Evolutionary conservation across 257 asterid species (phyloP), one percentile per base, ranked within the genome.

Genomic region (Verbena officinalis): DNA sequence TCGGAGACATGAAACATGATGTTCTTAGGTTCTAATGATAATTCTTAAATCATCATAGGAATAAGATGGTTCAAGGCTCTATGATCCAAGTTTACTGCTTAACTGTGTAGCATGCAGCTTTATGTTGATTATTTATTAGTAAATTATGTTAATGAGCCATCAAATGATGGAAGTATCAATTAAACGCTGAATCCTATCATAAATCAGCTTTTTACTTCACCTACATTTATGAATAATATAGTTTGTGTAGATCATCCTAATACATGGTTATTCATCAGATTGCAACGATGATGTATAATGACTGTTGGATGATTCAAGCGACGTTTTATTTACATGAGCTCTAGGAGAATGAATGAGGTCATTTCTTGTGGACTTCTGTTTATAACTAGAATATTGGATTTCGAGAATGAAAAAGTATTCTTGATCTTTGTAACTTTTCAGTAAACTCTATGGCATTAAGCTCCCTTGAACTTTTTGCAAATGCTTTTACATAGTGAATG

Each of bases 271-370:
- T 84, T 87, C 79, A 67, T 74, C 95, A 84, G 92, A 82, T 84
- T 75, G 84, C 91, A 84, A 76, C 64, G 86, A 82, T 82, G 95
- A 82, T 84, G 87, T 81, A 80, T 84, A 88, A 88, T 83, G 84
- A 82, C 78, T 78, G 81, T 76, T 71, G 83, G 93, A 81, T 75
- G 80, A 69, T 68, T 54, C 76, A 31, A 64, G 85, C 64, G 67
- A 64, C 81, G 84, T 77, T 75, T 78, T 77, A 40, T 74, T 68
- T 74, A 56, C 78, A 46, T 76, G 75, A 60, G 62, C 77, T 63
- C 72, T 81, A 81, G 78, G 82, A 80, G 84, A 80, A 55, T 69
- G 72, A 75, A 73, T 75, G 84, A 69, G 69, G 69, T 65, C 27
- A 42, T n/a, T n/a, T n/a, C n/a, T n/a, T n/a, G n/a, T n/a, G n/a